phyloP scores from a whole-genome alignment of 225 moss, liverwort and hornwort species.

The Lunularia cruciata region DNA sequence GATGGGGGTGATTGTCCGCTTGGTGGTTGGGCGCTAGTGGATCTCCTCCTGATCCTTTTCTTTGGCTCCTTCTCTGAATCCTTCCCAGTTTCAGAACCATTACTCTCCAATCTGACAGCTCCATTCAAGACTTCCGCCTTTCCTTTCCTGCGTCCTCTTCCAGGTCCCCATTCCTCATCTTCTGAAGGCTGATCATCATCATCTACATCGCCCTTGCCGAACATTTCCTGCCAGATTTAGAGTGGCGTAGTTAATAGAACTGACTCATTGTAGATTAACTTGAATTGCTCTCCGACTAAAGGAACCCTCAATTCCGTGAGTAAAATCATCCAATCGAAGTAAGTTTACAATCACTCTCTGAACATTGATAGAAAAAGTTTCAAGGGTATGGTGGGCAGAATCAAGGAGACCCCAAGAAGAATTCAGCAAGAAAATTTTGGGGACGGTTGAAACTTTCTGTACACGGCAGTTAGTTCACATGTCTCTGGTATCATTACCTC shows the following conservation, averaged over 20 bases:
- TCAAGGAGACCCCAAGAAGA: no score
- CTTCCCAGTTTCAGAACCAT: slow-evolving; percentile 4
- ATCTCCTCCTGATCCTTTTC: slow-evolving; percentile 20
- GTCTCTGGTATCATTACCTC: no score
- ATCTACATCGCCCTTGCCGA: slow-evolving; percentile 55
- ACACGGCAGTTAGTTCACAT: no score
- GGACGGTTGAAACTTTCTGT: no score
- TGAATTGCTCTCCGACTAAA: no score
- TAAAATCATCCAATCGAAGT: no score
- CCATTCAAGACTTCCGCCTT: slow-evolving; percentile 44
- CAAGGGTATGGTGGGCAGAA: no score
- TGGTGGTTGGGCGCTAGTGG: background rate
- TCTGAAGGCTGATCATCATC: slow-evolving; percentile 57
- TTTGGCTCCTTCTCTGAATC: background rate
- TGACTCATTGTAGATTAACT: no score
- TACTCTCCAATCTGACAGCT: slow-evolving; percentile 20
- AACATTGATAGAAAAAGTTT: no score
- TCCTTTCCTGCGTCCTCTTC: slow-evolving; percentile 52
- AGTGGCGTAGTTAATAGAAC: background rate
- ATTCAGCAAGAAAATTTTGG: no score
- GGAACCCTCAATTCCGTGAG: no score
- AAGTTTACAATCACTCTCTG: no score
- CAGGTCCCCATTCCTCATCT: slow-evolving; percentile 97
- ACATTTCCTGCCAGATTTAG: slow-evolving; percentile 64
- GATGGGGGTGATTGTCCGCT: slow-evolving; percentile 5